Evolutionary conservation across 495 filamentous ascomycete genomes (phyloP).

Genomic region (Penicillium waksmanii): DNA sequence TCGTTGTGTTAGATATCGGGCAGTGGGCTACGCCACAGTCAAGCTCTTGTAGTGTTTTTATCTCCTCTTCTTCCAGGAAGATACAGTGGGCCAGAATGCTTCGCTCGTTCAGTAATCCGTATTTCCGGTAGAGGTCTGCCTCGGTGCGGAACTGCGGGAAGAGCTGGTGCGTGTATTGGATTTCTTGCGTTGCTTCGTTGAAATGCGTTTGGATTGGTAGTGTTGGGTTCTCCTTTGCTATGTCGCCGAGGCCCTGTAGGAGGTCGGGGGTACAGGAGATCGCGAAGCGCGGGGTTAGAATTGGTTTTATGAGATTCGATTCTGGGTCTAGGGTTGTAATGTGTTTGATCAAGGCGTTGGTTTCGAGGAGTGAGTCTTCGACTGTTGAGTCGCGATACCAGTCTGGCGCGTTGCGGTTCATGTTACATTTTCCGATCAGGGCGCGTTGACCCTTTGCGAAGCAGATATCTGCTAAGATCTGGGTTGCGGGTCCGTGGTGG

Average conservation of each 20-base stretch:
- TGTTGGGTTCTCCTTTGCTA: conserved; percentile 53
- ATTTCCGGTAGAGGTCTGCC: conserved; percentile 57
- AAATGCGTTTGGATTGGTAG: conserved; percentile 68
- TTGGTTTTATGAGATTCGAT: conserved; percentile 50
- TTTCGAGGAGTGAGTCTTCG: conserved; percentile 53
- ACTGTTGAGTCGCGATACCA: conserved; percentile 59
- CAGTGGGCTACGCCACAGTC: conserved; percentile 65
- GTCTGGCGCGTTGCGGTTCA: conserved; percentile 63
- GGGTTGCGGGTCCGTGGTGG: conserved; percentile 58
- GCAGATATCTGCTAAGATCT: conserved; percentile 63
- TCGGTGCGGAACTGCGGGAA: conserved; percentile 59
- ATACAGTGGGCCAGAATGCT: conserved; percentile 70
- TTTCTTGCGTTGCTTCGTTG: conserved; percentile 62
- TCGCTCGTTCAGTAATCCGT: conserved; percentile 55
- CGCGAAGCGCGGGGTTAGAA: conserved; percentile 68
- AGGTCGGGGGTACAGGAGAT: conserved; percentile 59
- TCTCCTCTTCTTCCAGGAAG: conserved; percentile 59
- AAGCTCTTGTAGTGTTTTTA: conserved; percentile 46
- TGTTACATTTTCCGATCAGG: conserved; percentile 68
- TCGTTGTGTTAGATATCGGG: conserved; percentile 65
- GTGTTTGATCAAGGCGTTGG: conserved; percentile 54
- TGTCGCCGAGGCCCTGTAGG: conserved; percentile 53
- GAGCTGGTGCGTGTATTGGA: conserved; percentile 50
- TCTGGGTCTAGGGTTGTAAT: conserved; percentile 34
- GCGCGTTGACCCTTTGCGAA: conserved; percentile 61